phyloP scores from a whole-genome alignment of 441 rosid species.

The Oxalis stricta region DNA sequence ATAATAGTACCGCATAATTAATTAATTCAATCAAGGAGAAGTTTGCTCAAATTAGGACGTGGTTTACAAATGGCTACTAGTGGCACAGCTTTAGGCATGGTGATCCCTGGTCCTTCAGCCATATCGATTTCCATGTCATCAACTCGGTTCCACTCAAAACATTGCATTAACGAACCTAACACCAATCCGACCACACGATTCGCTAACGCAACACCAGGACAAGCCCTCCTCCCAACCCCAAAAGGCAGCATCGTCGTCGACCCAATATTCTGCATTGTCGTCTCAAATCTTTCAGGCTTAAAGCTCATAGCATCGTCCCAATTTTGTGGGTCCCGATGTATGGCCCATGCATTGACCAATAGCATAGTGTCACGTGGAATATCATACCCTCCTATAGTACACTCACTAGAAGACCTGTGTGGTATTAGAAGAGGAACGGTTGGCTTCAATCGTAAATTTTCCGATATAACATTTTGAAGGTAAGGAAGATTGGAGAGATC shows the following conservation, averaged over 20 bases:
- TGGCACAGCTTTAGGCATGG: conserved; percentile 9
- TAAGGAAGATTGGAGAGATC: conserved; percentile 6
- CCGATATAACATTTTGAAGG: neutral
- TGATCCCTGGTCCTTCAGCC: conserved; percentile 3
- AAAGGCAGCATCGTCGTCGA: neutral
- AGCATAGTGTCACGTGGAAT: neutral
- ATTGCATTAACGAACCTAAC: conserved; percentile 9
- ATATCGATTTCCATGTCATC: conserved; percentile 3
- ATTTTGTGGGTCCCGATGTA: neutral
- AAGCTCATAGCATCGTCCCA: conserved; percentile 5
- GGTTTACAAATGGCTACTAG: conserved; percentile 9
- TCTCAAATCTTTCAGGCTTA: conserved; percentile 10
- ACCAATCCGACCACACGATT: conserved; percentile 7
- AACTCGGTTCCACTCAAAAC: conserved; percentile 10
- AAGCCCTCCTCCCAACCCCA: conserved; percentile 4
- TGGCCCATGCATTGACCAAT: neutral
- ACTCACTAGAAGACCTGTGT: conserved; percentile 3
- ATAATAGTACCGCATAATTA: no score
- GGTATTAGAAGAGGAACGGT: conserved; percentile 3
- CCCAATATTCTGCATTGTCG: neutral
- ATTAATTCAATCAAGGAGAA: no score
- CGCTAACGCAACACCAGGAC: conserved; percentile 11
- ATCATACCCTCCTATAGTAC: conserved; percentile 2
- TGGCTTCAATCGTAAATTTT: neutral
- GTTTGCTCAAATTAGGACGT: neutral